Base-by-base conservation (phyloP, 768 basidiomycete species). In the Leucocoprinus leucothites region DNA sequence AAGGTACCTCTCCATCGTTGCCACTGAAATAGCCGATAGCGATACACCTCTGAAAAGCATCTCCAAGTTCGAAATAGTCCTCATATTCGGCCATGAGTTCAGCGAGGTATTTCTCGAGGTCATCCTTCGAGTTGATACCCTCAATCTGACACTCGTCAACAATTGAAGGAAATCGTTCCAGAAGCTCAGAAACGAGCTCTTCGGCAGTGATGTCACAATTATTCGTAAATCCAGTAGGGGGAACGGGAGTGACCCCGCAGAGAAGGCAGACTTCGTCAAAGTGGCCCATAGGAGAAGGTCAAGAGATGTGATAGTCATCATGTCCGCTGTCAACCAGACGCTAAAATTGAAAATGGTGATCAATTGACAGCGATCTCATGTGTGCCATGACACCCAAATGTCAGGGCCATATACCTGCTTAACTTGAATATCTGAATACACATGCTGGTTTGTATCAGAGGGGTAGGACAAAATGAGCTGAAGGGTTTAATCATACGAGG, bases 211-310 rank as follows among this genome's bases (percentile, higher is more conserved):
- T 25, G 13, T 38, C 42, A 8, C 31, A 38, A 25, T 51, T 31
- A 2, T 34, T 38, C 4, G 40, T 40, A 16, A 58, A 41, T 18
- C 45, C 48, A 22, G 11, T 41, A 3, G 53, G 58, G 6, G 53
- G 48, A n/a, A 50, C 24, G 2, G 53, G 48, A 28, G 48, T 55
- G 8, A 55, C 40, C 11, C 58, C 53, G 28, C 58, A 58, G 14
- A 58, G 52, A 9, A 51, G 25, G 21, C 53, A 58, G 22, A 54
- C 22, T 47, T 58, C 53, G 21, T 55, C 58, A 21, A 42, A 55
- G 26, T 47, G 48, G 1, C 53, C 53, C 58, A 58, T 55, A 7
- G 47, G 26, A 4, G 47, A 18, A 9, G 7, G 19, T 11, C n/a
- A 14, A n/a, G 40, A 41, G 40, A 31, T 5, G 31, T 31, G 31